Percentiles rank a stretch among this genome's conserved stretches.
Conservation (phyloP, 2,329 filamentous ascomycete species). For the Pseudogymnoascus sp. region DNA sequence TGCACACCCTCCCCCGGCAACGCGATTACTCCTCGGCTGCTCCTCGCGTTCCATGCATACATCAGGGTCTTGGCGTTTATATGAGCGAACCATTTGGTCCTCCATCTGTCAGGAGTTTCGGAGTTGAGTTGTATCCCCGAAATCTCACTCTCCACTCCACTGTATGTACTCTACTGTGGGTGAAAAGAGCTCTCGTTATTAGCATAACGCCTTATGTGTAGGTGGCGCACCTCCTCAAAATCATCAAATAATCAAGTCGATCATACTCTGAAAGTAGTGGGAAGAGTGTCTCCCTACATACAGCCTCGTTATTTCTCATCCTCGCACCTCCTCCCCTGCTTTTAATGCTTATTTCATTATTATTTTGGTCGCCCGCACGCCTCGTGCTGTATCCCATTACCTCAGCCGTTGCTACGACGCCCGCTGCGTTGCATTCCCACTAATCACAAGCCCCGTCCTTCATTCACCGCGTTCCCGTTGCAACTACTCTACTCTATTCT, state of each 20-base stretch:
- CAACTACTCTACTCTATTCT: background rate
- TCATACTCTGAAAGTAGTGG: constrained; percentile 3
- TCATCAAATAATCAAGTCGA: background rate
- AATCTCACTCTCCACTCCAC: constrained; percentile 2
- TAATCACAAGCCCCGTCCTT: background rate
- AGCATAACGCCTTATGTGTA: background rate
- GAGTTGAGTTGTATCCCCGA: constrained; percentile 6
- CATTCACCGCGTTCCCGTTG: background rate
- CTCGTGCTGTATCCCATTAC: constrained; percentile 7
- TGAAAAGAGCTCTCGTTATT: background rate
- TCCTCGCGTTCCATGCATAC: constrained; percentile 5
- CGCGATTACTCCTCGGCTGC: background rate
- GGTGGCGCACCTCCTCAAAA: constrained; percentile 5
- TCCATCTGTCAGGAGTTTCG: background rate
- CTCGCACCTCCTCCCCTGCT: background rate
- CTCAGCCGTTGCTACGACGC: background rate
- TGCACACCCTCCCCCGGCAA: background rate
- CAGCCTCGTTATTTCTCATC: background rate
- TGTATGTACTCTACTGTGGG: background rate
- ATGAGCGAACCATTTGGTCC: background rate
- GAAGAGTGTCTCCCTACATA: constrained; percentile 2
- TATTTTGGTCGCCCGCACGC: background rate
- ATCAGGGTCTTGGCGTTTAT: background rate
- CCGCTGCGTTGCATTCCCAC: background rate
- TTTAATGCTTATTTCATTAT: constrained; percentile 7